Base-by-base conservation (phyloP, 352 stramenopile genomes). In the Phytophthora pinifolia region DNA sequence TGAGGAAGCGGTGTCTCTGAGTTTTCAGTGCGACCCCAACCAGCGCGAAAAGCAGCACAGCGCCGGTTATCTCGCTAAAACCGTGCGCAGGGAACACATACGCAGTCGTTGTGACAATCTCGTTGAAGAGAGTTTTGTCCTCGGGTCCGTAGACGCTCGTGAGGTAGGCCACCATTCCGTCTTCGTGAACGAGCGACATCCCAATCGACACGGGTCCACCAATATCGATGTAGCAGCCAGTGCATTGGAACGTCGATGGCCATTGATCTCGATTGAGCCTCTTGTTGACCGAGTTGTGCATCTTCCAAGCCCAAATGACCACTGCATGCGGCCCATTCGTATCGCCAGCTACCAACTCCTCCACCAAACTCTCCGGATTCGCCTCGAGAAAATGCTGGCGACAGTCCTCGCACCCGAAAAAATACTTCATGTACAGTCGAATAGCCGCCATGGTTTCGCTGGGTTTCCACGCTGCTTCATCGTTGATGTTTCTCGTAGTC, bases 231-330 rank as follows among this genome's bases (percentile, higher is more conserved):
- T 81, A 88, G 47, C 77, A 88, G 7, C 69, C 42, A 3, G 62
- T 46, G 54, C 77, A 88, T 17, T 55, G 46, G 18, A 53, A 52
- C 25, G 70, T 54, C 0, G 59, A 65, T 14, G 76, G 80, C 72
- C 77, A 91, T 27, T 86, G 72, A 2, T 48, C 54, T 34, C 83
- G 76, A 25, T 86, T 72, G 1, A 76, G 77, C 25, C 81, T 62
- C 36, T 74, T 76, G 66, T 92, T 92, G 14, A 92, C 82, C 25
- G 67, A 70, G 56, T 88, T 89, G 63, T 92, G 82, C 79, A 89
- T 88, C 14, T 67, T 63, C 74, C 76, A 89, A 44, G 88, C 65
- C 82, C 79, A 92, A 44, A 88, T 47, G 10, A 83, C 56, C 6
- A 87, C 53, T 14, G 70, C 65, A 9, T 70, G 48, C 9, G 73